Base-by-base conservation (phyloP, 352 stramenopile species). In the Aphanomyces invadans region DNA sequence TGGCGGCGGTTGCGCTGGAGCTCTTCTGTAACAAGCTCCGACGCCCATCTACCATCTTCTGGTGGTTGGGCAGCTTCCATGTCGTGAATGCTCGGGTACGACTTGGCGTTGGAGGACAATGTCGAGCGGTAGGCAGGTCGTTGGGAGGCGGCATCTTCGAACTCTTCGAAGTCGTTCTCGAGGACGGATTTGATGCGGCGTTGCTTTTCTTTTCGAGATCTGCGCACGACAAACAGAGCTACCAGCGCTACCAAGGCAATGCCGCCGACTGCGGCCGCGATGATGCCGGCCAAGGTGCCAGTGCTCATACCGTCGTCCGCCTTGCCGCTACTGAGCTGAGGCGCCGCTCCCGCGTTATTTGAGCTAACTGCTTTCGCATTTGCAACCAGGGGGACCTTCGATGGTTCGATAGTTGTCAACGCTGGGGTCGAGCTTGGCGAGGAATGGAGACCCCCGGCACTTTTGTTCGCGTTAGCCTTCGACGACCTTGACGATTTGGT, bases 191-290 rank as follows among this genome's bases (percentile, higher is more conserved):
- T 48, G 28, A 63, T 52, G n/a, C 42, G 36, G 55, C 72, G 65
- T n/a, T 71, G 69, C 10, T 66, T 80, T 26, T 81, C 71, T 63
- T 88, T 80, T 28, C 74, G 71, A 44, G 87, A 76, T 32, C 80
- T 77, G 33, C 74, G 78, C 25, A 81, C 88, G 38, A 81, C 74
- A 32, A 84, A 63, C 39, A 83, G 62, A 12, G 87, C 70, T 46
- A 88, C 60, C 0, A 73, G 49, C 15, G 68, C 83, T 48, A 91
- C 87, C 15, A 74, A 32, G 7, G 65, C 78, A n/a, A 89, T 74
- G 38, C 76, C 74, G 53, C 75, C 79, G 28, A 91, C 61, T 46
- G 87, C 87, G 28, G 75, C 66, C 28, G 86, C 62, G n/a, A 89
- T 73, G 29, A 90, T 70, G 28, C 63, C 66, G 0, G 71, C 76